A percentile compares a stretch with the other conserved stretches of the same genome.
Evolutionary conservation across 1,284 basidiomycete genomes (phyloP).

Genomic region (Termitomyces sp.): DNA sequence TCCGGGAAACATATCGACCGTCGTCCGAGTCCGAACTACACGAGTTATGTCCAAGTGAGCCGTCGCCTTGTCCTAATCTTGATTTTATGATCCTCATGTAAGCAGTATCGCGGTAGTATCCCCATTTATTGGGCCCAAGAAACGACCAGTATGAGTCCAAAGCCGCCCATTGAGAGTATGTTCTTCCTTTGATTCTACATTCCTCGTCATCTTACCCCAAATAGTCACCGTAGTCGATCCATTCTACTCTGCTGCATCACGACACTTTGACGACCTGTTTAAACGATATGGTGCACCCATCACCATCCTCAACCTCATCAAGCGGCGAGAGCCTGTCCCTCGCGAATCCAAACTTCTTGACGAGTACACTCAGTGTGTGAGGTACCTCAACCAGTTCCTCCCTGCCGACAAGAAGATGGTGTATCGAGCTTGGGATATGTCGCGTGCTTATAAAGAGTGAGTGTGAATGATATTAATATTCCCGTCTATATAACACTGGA

Average conservation of each 20-base stretch:
- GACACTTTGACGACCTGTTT: conserved; percentile 93
- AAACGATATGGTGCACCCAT: conserved; percentile 88
- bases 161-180: conserved; percentile 93
- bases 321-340: conserved; percentile 74
- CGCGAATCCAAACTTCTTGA: conserved; percentile 91
- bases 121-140: conserved; percentile 97
- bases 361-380: conserved; percentile 90
- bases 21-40: conserved; percentile 79
- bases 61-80: background rate
- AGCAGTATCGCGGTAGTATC: conserved; percentile 89
- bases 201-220: background rate
- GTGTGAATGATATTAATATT: conserved; percentile 13
- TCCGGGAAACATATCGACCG: conserved; percentile 31
- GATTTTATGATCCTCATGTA: background rate
- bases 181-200: background rate
- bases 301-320: conserved; percentile 95
- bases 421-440: conserved; percentile 97
- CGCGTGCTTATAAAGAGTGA: conserved; percentile 83
- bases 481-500: background rate
- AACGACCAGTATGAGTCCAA: conserved; percentile 83
- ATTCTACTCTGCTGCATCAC: conserved; percentile 89
- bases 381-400: conserved; percentile 94
- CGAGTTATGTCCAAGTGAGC: conserved; percentile 85
- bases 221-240: conserved; percentile 93
- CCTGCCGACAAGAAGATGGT: conserved; percentile 83